These are phyloP conservation scores for Scalesia atractyloides DNA, from an alignment of 129 eudicot genomes.

Conservation along the genomic window DNA sequence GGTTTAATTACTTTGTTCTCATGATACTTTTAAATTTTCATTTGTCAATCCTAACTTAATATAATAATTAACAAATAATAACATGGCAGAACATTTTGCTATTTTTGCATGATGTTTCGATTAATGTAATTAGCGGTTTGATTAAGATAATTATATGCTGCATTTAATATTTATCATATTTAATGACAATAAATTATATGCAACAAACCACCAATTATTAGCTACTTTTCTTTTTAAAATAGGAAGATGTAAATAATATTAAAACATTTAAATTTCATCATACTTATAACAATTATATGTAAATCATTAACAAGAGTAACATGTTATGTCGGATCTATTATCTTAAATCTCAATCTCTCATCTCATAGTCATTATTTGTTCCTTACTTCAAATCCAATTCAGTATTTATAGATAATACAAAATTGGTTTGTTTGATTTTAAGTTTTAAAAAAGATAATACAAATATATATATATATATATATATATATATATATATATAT, in stretches of 20 bases:
- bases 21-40: not conserved
- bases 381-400: not conserved
- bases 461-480: too few species aligned
- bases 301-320: conserved; percentile 13
- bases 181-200: not conserved
- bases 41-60: too few species aligned
- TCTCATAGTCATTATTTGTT: not conserved
- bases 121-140: too few species aligned
- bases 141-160: too few species aligned
- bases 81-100: too few species aligned
- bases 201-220: not conserved
- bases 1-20: too few species aligned
- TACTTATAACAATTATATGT: not conserved
- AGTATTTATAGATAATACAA: not conserved
- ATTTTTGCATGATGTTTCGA: not conserved
- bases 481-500: too few species aligned
- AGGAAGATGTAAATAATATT: not conserved
- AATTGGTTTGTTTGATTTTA: not conserved
- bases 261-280: not conserved
- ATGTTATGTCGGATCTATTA: conserved; percentile 13
- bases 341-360: conserved; percentile 5
- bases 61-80: too few species aligned
- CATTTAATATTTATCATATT: not conserved
- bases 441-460: not conserved
- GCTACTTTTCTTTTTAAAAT: conserved; percentile 1